Conservation (phyloP, 2,329 filamentous ascomycete species). For the Epichloe glyceriae region DNA sequence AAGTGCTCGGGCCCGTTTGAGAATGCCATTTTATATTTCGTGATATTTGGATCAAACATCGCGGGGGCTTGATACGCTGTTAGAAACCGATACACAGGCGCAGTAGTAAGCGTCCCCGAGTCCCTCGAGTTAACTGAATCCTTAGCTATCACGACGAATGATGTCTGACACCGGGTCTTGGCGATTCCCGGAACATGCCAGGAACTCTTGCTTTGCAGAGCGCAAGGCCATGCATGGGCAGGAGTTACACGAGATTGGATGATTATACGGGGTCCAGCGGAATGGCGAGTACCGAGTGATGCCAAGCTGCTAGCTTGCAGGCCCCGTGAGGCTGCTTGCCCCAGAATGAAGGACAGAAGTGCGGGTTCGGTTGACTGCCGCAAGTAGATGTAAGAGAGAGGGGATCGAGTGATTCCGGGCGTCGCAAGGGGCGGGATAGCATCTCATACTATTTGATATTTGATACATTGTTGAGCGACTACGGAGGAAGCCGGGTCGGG, state of each 20-base stretch:
- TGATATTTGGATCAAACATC: background rate
- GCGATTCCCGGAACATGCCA: background rate
- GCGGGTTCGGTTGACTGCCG: background rate
- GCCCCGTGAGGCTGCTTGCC: background rate
- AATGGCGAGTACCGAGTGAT: background rate
- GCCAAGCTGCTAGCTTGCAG: background rate
- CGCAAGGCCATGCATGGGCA: background rate
- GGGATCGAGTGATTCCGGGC: no score
- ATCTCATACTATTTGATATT: background rate
- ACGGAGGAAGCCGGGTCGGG: no score
- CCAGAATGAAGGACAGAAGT: background rate
- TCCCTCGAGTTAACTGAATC: background rate
- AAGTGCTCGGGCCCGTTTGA: background rate
- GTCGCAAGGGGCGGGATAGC: background rate
- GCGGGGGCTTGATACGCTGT: background rate
- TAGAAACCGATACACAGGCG: background rate
- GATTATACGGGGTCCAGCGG: background rate
- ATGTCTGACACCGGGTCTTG: constrained; percentile 2
- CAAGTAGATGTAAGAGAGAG: background rate
- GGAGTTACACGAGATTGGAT: background rate
- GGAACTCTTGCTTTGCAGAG: background rate
- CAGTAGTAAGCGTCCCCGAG: background rate
- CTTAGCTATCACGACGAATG: background rate
- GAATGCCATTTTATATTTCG: background rate
- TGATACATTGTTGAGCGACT: no score